These are phyloP conservation scores for Trichoderma lentiforme DNA, from an alignment of 2,329 filamentous ascomycete species.

Conservation along the genomic window DNA sequence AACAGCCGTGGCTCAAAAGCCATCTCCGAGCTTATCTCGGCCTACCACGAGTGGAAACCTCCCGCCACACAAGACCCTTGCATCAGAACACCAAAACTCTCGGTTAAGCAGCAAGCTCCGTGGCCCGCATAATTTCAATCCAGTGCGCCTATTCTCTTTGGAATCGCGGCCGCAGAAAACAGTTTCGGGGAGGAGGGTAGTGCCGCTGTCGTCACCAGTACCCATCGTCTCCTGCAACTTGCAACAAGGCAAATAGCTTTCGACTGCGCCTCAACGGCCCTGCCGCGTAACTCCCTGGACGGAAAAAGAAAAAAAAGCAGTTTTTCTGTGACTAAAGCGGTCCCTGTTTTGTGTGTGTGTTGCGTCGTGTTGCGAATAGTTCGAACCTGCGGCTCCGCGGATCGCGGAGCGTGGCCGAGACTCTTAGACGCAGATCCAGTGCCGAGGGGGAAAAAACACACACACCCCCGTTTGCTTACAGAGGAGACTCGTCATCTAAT, in stretches of 20 bases:
- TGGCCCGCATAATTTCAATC: neutral
- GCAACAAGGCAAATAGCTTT: neutral
- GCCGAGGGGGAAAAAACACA: neutral
- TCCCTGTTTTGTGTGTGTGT: neutral
- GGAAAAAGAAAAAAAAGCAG: neutral
- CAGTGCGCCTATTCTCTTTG: neutral
- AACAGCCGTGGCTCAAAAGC: neutral
- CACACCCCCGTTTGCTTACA: neutral
- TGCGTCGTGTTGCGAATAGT: neutral
- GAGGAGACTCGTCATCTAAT: constrained; percentile 7
- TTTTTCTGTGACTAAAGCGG: neutral
- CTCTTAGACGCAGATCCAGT: neutral
- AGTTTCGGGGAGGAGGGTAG: neutral
- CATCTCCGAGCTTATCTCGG: neutral
- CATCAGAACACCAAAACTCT: neutral
- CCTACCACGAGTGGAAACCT: neutral
- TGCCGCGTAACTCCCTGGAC: neutral
- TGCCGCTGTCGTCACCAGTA: constrained; percentile 2
- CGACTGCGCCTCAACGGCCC: constrained; percentile 4
- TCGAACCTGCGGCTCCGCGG: neutral
- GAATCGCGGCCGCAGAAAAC: neutral
- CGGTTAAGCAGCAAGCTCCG: neutral
- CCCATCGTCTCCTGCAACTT: neutral
- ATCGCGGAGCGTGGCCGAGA: constrained; percentile 3
- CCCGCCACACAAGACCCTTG: neutral